Evolutionary conservation across 2,329 filamentous ascomycete species (phyloP), one percentile per base, ranked within the genome.

Genomic region (Talaromyces sp.): DNA sequence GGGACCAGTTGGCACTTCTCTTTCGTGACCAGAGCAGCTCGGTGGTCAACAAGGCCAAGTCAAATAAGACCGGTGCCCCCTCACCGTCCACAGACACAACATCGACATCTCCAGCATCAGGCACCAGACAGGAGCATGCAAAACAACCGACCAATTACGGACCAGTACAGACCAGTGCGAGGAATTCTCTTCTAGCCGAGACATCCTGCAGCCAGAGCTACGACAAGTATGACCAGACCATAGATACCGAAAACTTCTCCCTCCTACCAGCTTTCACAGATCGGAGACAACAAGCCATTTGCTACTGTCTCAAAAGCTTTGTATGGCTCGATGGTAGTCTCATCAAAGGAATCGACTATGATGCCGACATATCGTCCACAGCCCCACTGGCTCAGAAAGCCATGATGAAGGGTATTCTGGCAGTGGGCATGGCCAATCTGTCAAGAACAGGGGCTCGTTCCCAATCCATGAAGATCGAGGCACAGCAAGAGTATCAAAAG

Each of bases 11-110:
- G 37, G 85, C 85, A 35, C 77, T 88, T 63, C 84, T 88, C 81
- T 88, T 88, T 70, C 84, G 86, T 40, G 85, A 88, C 75, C 85
- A 88, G 74, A 88, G 83, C 68, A 83, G 79, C 67, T 84, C 86
- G 68, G 85, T 88, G 52, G 83, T 85, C 28, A 81, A 81, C 65
- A 87, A 85, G 69, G 28, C 82, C 79, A 72, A 83, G 77, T 81
- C 80, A 77, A 44, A 37, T 25, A 42, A 40, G 35, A 57, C 16
- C 11, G 28, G 25, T 57, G 31, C 2, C 50, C 5, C 31, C 50
- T 54, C 31, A 23, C 31, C 50, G 31, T 57, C 18, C 14, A 7
- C 35, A 40, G 18, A 12, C 7, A 42, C 54, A 12, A 42, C 33
- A 9, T 18, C 31, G 42, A 21, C 52, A 31, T 14, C 12, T 35